phyloP scores from a whole-genome alignment of 257 asterid genomes.

The Forsythia viridissima region DNA sequence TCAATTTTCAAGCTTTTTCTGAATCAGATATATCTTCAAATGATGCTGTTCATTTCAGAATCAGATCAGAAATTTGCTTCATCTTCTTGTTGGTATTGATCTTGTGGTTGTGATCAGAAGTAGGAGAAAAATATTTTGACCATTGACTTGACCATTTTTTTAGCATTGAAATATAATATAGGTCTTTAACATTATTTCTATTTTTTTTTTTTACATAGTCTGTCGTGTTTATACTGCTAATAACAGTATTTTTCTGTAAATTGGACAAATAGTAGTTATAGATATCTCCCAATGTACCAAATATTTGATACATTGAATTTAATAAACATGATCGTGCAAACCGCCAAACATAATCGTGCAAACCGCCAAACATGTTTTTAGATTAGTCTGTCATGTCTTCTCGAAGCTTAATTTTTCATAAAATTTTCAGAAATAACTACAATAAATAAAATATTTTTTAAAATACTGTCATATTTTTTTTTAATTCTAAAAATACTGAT shows the following conservation, averaged over 20 bases:
- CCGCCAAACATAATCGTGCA: too few relatives aligned
- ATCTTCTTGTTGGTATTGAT: constrained; percentile 17
- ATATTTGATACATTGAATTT: neutral
- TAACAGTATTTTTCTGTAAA: neutral
- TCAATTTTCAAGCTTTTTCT: constrained; percentile 40
- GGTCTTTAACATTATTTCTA: neutral
- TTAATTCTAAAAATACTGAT: too few relatives aligned
- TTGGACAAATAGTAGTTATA: neutral
- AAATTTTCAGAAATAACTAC: too few relatives aligned
- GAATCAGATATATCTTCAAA: constrained; percentile 56
- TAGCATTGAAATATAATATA: too few relatives aligned
- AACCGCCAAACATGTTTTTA: too few relatives aligned
- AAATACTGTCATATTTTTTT: too few relatives aligned
- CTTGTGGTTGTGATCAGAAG: constrained; percentile 3
- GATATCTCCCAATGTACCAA: neutral
- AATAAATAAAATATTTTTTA: too few relatives aligned
- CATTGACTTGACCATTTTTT: neutral
- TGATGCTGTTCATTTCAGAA: constrained; percentile 27
- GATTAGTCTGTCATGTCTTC: too few relatives aligned
- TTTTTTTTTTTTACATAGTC: neutral
- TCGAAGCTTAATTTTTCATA: too few relatives aligned
- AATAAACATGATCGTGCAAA: too few relatives aligned
- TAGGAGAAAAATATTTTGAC: neutral
- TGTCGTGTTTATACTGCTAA: neutral
- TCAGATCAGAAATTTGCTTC: constrained; percentile 13